These are phyloP conservation scores for Diddensiella santjacobensis DNA, from an alignment of 805 yeast species.

Conservation along the genomic window DNA sequence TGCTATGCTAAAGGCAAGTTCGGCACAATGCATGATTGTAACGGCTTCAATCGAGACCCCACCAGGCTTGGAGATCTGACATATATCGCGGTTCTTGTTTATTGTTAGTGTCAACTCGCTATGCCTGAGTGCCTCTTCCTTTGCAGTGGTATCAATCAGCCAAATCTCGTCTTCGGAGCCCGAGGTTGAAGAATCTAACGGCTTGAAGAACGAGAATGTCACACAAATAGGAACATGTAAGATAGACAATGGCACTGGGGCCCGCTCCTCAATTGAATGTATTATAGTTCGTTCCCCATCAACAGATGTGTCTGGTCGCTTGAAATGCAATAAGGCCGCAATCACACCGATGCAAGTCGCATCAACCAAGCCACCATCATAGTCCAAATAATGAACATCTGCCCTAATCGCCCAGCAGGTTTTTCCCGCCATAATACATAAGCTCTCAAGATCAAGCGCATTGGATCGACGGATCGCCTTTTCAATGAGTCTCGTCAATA, in stretches of 20 bases:
- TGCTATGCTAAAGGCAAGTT: constrained; percentile 61
- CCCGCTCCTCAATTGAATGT: constrained; percentile 71
- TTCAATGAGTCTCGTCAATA: constrained; percentile 79
- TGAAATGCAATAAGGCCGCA: constrained; percentile 77
- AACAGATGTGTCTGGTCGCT: constrained; percentile 77
- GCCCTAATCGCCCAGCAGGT: constrained; percentile 91
- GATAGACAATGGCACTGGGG: constrained; percentile 80
- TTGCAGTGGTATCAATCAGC: constrained; percentile 67
- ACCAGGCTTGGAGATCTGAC: constrained; percentile 87
- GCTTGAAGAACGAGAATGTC: constrained; percentile 81
- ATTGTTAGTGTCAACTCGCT: constrained; percentile 82
- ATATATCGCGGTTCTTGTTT: constrained; percentile 85
- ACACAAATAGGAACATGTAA: constrained; percentile 88
- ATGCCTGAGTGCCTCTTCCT: constrained; percentile 72
- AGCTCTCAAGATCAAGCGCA: constrained; percentile 83
- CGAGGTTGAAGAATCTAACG: constrained; percentile 27
- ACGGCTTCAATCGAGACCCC: constrained; percentile 79
- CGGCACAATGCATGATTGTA: constrained; percentile 62
- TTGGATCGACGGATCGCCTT: constrained; percentile 88
- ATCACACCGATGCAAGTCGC: constrained; percentile 87
- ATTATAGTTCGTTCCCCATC: constrained; percentile 47
- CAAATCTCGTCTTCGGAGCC: constrained; percentile 38
- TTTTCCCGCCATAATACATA: constrained; percentile 87
- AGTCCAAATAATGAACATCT: constrained; percentile 82
- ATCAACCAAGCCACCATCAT: constrained; percentile 91